Conservation (phyloP, 257 asterid genomes). For the Solanum acaule region DNA sequence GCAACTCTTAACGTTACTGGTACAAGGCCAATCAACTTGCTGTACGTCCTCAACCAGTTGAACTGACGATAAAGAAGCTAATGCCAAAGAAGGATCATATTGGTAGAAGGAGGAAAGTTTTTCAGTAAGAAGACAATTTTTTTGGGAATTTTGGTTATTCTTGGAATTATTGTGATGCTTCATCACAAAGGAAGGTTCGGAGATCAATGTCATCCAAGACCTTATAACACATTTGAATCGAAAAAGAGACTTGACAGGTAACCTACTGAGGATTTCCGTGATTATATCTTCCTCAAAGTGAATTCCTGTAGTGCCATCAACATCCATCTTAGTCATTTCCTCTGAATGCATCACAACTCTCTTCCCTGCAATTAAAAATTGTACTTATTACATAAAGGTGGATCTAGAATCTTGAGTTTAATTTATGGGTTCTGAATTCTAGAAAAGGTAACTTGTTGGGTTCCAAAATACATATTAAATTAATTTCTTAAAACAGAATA, state of each 20-base stretch:
- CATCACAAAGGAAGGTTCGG: neutral
- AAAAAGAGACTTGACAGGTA: conserved; percentile 6
- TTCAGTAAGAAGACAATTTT: neutral
- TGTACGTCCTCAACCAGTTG: neutral
- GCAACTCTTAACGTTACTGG: too few relatives aligned
- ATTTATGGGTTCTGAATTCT: neutral
- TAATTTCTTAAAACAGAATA: neutral
- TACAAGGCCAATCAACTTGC: neutral
- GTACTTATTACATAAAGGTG: neutral
- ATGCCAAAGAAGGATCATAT: neutral
- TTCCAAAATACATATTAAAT: neutral
- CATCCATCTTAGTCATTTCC: neutral
- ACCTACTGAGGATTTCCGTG: neutral
- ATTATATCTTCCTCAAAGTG: neutral
- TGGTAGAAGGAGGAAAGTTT: neutral
- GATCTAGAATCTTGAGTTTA: neutral
- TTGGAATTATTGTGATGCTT: neutral
- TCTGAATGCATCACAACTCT: neutral
- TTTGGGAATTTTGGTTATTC: neutral
- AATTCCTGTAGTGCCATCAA: neutral
- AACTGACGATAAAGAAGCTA: neutral
- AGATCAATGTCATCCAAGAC: neutral
- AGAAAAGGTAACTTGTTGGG: neutral
- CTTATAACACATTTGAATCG: conserved; percentile 6
- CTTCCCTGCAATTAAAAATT: neutral